phyloP scores from a whole-genome alignment of 1,284 basidiomycete genomes.

The Puccinia polysora region DNA sequence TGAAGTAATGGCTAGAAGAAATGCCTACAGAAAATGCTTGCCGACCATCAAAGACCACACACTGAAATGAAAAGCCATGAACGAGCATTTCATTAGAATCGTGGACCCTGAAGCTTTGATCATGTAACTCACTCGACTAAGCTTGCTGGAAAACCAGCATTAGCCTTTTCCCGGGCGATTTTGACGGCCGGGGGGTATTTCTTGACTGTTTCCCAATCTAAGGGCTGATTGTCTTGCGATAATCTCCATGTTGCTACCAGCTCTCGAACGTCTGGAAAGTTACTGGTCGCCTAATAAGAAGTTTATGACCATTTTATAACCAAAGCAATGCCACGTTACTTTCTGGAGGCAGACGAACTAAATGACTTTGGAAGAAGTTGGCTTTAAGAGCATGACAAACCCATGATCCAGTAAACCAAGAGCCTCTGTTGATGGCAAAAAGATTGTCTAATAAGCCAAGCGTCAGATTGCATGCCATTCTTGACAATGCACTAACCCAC shows the following conservation, averaged over 20 bases:
- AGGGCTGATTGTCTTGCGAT: conserved; percentile 32
- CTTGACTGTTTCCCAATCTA: conserved; percentile 37
- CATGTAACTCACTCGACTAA: conserved; percentile 23
- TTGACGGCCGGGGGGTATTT: conserved; percentile 40
- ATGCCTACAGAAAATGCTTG: conserved; percentile 38
- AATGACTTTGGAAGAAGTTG: neutral
- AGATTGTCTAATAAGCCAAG: neutral
- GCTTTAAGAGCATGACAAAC: neutral
- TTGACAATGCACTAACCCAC: conserved; percentile 11
- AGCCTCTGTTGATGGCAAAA: conserved; percentile 14
- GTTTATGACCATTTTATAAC: too few relatives aligned
- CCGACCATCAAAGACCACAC: conserved; percentile 41
- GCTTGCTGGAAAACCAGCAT: conserved; percentile 41
- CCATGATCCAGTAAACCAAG: conserved; percentile 43
- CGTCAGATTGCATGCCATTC: neutral
- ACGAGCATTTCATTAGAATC: neutral
- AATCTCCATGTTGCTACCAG: conserved; percentile 23
- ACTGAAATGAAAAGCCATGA: neutral
- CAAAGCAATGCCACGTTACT: too few relatives aligned
- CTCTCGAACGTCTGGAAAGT: conserved; percentile 29
- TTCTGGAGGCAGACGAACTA: too few relatives aligned
- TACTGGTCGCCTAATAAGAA: conserved; percentile 29
- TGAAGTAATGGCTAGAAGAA: too few relatives aligned
- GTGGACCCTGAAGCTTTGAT: too few relatives aligned
- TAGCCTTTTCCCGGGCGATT: conserved; percentile 34